phyloP scores from a whole-genome alignment of 208 protist species.

The Crithidia thermophila region DNA sequence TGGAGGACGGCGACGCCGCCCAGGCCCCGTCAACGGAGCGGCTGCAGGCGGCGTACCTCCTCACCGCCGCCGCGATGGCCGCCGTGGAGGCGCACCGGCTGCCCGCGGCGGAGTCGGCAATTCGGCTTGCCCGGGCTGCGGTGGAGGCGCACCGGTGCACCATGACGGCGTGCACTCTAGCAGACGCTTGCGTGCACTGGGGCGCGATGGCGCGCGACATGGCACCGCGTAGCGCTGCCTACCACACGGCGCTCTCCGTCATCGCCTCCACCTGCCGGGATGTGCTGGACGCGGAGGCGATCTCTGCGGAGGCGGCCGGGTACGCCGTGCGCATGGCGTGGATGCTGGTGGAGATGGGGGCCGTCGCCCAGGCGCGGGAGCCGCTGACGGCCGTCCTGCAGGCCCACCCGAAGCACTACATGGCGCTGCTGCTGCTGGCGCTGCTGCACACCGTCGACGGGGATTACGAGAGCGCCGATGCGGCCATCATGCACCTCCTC shows the following conservation, averaged over 20 bases:
- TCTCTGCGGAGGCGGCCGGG: conserved; percentile 30
- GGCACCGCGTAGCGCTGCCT: conserved; percentile 19
- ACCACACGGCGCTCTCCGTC: conserved; percentile 17
- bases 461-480: conserved; percentile 45
- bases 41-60: conserved; percentile 59
- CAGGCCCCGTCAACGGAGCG: conserved; percentile 22
- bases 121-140: conserved; percentile 51
- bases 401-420: conserved; percentile 39
- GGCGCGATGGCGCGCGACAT: conserved; percentile 18
- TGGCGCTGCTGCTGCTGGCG: conserved; percentile 59
- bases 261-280: conserved; percentile 20
- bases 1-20: not conserved
- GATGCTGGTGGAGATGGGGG: conserved; percentile 60
- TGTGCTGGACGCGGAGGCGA: conserved; percentile 10
- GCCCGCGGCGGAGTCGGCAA: conserved; percentile 27
- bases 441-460: conserved; percentile 58
- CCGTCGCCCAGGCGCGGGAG: conserved; percentile 22
- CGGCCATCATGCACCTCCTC: conserved; percentile 39
- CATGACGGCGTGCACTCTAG: conserved; percentile 47
- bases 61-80: conserved; percentile 47
- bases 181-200: conserved; percentile 39
- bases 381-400: conserved; percentile 37
- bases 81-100: conserved; percentile 36
- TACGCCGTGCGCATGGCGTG: conserved; percentile 55
- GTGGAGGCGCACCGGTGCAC: conserved; percentile 38